Percentiles rank a stretch among this genome's conserved stretches.
Evolutionary conservation across 1,284 basidiomycete genomes (phyloP).

Genomic region (Boletus sp.): DNA sequence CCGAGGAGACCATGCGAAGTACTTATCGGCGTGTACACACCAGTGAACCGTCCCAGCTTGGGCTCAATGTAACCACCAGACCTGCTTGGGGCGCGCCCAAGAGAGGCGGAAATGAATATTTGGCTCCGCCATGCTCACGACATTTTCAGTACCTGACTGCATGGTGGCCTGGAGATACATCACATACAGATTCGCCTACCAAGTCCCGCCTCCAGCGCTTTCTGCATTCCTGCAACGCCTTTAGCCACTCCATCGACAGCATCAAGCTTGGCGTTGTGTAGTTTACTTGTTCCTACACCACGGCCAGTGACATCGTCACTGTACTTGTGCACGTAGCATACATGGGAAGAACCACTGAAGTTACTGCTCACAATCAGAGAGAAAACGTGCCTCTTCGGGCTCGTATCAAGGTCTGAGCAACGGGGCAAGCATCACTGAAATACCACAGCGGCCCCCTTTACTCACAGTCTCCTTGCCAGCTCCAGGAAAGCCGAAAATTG

Average conservation of each 20-base stretch:
- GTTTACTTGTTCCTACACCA: neutral
- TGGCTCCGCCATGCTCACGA: neutral
- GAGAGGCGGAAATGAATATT: neutral
- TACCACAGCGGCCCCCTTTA: too few species aligned
- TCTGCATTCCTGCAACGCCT: too few species aligned
- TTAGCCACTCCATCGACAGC: neutral
- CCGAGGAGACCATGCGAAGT: neutral
- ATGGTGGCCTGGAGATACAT: neutral
- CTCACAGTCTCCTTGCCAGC: too few species aligned
- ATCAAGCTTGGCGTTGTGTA: neutral
- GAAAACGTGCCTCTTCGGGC: neutral
- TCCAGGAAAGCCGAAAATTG: too few species aligned
- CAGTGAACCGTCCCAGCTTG: neutral
- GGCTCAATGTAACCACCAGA: neutral
- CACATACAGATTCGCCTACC: neutral
- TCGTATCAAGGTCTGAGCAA: neutral
- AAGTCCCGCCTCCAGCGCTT: neutral
- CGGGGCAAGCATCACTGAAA: neutral
- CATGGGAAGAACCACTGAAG: too few species aligned
- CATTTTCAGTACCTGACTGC: neutral
- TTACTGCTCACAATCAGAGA: neutral
- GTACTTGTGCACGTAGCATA: too few species aligned
- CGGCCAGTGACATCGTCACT: too few species aligned
- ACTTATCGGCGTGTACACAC: neutral
- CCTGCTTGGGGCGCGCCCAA: neutral